Conservation (phyloP, 306 rosid genomes). For the Glycyrrhiza uralensis region DNA sequence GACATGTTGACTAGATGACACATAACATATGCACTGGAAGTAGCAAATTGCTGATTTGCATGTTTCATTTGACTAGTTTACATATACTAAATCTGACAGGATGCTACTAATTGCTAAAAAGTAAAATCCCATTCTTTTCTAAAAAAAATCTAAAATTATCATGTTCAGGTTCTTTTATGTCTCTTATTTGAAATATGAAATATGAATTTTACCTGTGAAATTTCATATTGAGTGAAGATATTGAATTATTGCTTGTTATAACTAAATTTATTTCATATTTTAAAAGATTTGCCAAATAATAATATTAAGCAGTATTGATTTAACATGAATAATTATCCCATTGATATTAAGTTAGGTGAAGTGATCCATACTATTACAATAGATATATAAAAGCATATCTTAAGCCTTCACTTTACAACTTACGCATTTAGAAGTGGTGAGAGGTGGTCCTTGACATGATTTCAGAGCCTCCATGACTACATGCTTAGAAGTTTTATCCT, state of each 20-base stretch:
- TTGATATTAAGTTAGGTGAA: not conserved
- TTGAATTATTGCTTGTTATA: not conserved
- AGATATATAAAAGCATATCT: not conserved
- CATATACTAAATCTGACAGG: not conserved
- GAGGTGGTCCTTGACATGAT: not conserved
- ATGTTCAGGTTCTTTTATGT: not conserved
- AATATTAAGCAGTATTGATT: not conserved
- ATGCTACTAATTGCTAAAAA: constrained; percentile 5
- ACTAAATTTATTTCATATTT: not conserved
- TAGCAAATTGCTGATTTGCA: not conserved
- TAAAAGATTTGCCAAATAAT: not conserved
- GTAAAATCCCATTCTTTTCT: no score
- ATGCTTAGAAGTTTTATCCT: not conserved
- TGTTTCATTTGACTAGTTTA: not conserved
- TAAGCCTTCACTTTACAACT: not conserved
- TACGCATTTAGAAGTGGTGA: not conserved
- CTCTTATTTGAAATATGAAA: no score
- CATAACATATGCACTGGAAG: not conserved
- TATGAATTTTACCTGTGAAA: not conserved
- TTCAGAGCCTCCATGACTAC: not conserved
- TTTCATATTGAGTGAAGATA: not conserved
- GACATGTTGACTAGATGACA: not conserved
- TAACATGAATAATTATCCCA: not conserved
- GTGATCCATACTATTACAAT: not conserved
- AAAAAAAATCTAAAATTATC: not conserved